Base-by-base conservation (phyloP, 352 stramenopile species). In the Globisporangium parvum region DNA sequence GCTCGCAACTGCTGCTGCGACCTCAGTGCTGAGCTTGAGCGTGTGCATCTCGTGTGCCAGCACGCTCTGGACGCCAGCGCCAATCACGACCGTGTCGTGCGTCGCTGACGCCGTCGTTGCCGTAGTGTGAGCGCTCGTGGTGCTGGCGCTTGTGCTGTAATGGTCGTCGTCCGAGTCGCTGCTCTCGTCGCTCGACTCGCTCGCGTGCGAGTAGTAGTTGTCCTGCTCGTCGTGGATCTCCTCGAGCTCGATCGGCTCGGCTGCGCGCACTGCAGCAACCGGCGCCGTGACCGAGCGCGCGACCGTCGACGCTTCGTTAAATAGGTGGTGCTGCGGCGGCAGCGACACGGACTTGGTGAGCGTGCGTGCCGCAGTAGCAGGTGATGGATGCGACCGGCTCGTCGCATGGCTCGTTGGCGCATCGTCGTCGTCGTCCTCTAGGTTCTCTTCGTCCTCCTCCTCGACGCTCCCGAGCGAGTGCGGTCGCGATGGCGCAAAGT, bases 391-490 rank as follows among this genome's bases (percentile, higher is more conserved):
- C 31, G 31, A 37, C 31, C 31, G 31, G 1, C 31, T 37, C 31
- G 4, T 12, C 1, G 31, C 4, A 11, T 37, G 31, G 0, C 6
- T 11, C 31, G 8, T 37, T 11, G 31, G 10, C 2, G 31, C 31
- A 11, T 37, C 31, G 31, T 37, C 17, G 18, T 79, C 60, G 0
- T 78, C 60, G 2, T 81, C 57, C 8, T 70, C 69, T 14, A 77
- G 50, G 4, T 79, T 72, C 0, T 82, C 75, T 28, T 75, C 70
- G 6, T 78, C 66, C 3, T 79, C 66, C 3, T 81, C 73, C 0
- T 87, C 73, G 8, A 62, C 48, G 3, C 49, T 57, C 5, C 53
- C 35, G 0, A 66, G 59, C 51, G 51, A 53, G 8, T 48, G 47
- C 28, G 60, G 59, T 20, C 63, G 69, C 1, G 59, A 53, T 33